Percentiles rank a stretch among this genome's conserved stretches.
phyloP scores from a whole-genome alignment of 2,329 filamentous ascomycete genomes.

The Exserohilum turcica region DNA sequence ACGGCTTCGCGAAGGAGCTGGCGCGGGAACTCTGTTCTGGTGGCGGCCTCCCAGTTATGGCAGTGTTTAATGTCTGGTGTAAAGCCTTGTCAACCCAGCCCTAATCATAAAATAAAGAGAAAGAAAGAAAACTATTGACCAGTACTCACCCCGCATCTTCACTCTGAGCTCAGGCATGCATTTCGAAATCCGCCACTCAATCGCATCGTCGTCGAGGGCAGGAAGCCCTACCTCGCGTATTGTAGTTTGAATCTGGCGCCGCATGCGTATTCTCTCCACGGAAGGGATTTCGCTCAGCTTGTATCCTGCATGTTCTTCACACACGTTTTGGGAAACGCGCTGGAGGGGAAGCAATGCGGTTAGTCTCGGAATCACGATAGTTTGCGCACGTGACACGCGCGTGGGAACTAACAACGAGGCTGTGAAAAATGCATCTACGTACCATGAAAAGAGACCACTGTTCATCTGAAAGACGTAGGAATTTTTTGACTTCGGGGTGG shows the following conservation, averaged over 20 bases:
- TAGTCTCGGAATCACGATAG: too few relatives aligned
- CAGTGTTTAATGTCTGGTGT: slow-evolving; percentile 1
- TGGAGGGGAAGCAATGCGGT: neutral
- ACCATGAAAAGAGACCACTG: slow-evolving; percentile 12
- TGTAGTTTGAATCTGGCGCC: neutral
- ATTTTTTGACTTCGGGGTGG: neutral
- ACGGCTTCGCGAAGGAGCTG: slow-evolving; percentile 4
- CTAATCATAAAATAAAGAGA: too few relatives aligned
- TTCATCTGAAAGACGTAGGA: slow-evolving; percentile 4
- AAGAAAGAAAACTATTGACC: too few relatives aligned
- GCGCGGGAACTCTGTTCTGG: neutral
- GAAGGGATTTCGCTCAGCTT: slow-evolving; percentile 1
- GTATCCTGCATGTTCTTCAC: slow-evolving; percentile 1
- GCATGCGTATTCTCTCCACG: neutral
- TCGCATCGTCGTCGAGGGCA: neutral
- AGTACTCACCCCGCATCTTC: slow-evolving; percentile 4
- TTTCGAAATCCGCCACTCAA: slow-evolving; percentile 10
- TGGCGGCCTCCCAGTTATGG: neutral
- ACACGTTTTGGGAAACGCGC: slow-evolving; percentile 8
- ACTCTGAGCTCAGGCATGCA: slow-evolving; percentile 6
- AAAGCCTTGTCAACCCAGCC: too few relatives aligned
- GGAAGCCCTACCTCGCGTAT: neutral
- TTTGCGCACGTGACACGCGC: too few relatives aligned
- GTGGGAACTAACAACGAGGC: too few relatives aligned
- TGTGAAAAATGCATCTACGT: too few relatives aligned